Percentiles rank a stretch among this genome's conserved stretches.
These are phyloP conservation scores for Saccharomycopsis microspora DNA, from an alignment of 805 yeast species.

Conservation along the genomic window DNA sequence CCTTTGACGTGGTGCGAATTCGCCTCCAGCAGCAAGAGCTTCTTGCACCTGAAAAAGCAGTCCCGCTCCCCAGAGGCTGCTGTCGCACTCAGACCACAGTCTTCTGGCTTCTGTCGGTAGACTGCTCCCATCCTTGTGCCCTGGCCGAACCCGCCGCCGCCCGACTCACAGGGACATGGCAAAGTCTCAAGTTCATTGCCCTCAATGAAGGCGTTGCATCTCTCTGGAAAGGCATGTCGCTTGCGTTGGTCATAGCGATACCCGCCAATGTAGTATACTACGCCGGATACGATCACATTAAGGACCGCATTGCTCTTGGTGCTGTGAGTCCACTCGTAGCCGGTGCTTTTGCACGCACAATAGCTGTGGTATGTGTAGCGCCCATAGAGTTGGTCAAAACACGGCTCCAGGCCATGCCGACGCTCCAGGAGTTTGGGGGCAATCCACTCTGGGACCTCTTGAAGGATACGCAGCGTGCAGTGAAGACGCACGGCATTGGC, in stretches of 20 bases:
- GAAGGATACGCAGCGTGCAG: slow-evolving; percentile 39
- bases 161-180: slow-evolving; percentile 53
- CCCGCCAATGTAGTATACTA: slow-evolving; percentile 92
- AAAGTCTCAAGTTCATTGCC: slow-evolving; percentile 58
- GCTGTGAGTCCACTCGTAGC: slow-evolving; percentile 65
- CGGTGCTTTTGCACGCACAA: slow-evolving; percentile 71
- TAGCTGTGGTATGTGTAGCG: slow-evolving; percentile 77
- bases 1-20: slow-evolving; percentile 71
- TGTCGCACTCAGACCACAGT: slow-evolving; percentile 16
- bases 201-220: slow-evolving; percentile 64
- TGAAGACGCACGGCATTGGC: slow-evolving; percentile 43
- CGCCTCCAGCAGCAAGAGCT: slow-evolving; percentile 66
- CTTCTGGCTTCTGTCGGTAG: slow-evolving; percentile 18
- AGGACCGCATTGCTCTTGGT: slow-evolving; percentile 46
- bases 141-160: slow-evolving; percentile 20
- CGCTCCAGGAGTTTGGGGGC: slow-evolving; percentile 20
- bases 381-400: slow-evolving; percentile 86
- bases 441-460: slow-evolving; percentile 26
- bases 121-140: slow-evolving; percentile 9
- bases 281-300: slow-evolving; percentile 80
- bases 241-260: slow-evolving; percentile 78
- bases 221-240: slow-evolving; percentile 80
- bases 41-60: slow-evolving; percentile 20
- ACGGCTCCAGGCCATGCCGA: slow-evolving; percentile 79
- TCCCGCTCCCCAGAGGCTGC: slow-evolving; percentile 25